Conservation (phyloP, 257 asterid species). For the Orobanche coerulescens region DNA sequence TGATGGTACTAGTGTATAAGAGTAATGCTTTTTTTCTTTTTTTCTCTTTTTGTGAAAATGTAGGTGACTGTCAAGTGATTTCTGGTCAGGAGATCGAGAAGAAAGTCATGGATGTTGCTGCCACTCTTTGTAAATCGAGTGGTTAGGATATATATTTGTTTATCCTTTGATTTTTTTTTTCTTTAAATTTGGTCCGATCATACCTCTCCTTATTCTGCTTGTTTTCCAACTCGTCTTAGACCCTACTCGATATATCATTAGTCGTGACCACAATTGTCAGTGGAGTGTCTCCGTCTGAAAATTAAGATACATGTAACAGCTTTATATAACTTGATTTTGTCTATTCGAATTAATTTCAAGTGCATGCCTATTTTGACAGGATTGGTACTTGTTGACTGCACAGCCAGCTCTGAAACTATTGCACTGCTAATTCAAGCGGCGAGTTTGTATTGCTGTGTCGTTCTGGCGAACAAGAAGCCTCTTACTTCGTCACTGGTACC, state of each 20-base stretch:
- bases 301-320: neutral
- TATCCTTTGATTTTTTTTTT: conserved; percentile 6
- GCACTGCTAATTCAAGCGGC: conserved; percentile 43
- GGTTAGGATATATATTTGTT: conserved; percentile 43
- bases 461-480: conserved; percentile 89
- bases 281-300: neutral
- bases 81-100: conserved; percentile 39
- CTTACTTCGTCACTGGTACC: conserved; percentile 68
- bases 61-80: conserved; percentile 51
- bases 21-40: too few species aligned
- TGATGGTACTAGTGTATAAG: neutral
- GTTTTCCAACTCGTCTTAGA: neutral
- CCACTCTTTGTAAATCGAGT: conserved; percentile 39
- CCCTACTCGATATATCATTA: neutral
- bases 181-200: conserved; percentile 9
- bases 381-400: conserved; percentile 70
- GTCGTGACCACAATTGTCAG: neutral
- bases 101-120: conserved; percentile 47
- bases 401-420: conserved; percentile 81
- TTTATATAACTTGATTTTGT: neutral
- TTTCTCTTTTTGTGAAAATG: conserved; percentile 13
- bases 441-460: conserved; percentile 54
- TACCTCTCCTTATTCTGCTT: neutral
- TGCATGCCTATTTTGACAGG: conserved; percentile 38
- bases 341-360: conserved; percentile 5